Conservation (phyloP, 305 asterid genomes). For the Fraxinus sp. region DNA sequence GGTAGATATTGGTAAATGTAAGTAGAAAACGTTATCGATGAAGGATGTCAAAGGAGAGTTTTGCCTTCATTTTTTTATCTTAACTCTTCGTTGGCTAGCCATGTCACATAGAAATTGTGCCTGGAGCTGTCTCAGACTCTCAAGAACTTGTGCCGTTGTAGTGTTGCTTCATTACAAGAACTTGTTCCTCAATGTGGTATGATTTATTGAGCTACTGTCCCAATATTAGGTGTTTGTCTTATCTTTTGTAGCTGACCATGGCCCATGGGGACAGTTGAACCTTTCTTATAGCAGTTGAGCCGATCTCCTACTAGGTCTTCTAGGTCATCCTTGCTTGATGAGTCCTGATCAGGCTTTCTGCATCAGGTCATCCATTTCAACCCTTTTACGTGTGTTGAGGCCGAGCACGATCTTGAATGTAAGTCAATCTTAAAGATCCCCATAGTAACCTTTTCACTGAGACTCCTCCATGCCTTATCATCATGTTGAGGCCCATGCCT, state of each 20-base stretch:
- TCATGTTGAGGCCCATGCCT: neutral
- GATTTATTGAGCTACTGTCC: neutral
- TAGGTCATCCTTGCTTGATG: neutral
- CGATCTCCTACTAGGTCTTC: neutral
- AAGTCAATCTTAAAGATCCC: neutral
- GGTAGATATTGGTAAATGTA: neutral
- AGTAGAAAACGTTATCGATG: neutral
- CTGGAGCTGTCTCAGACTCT: neutral
- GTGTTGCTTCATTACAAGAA: neutral
- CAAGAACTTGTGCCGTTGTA: neutral
- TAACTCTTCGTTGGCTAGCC: neutral
- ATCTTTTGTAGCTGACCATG: neutral
- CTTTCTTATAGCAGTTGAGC: neutral
- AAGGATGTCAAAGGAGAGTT: neutral
- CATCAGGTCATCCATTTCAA: neutral
- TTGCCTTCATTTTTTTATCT: neutral
- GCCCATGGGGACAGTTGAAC: neutral
- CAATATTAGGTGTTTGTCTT: neutral
- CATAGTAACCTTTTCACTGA: neutral
- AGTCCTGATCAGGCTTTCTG: neutral
- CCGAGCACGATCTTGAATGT: neutral
- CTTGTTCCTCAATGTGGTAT: neutral
- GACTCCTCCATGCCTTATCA: neutral
- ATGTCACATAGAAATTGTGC: neutral
- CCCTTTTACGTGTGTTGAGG: neutral